phyloP scores from a whole-genome alignment of 2,329 filamentous ascomycete genomes.

The Nannizzia gypsea region DNA sequence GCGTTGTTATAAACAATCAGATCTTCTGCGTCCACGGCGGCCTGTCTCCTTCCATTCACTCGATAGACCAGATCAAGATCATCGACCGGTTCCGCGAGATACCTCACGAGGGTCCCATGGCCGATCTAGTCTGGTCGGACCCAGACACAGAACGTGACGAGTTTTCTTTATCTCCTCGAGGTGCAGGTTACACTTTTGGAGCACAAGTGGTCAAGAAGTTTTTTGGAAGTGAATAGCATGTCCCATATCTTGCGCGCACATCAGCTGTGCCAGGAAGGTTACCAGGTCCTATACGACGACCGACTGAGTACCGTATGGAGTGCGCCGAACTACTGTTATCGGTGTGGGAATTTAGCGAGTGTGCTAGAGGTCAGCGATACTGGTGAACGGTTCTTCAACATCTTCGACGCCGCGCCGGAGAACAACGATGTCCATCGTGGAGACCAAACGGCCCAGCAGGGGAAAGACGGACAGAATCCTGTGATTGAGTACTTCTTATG shows the following conservation, averaged over 20 bases:
- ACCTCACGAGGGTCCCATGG: slow-evolving; percentile 97
- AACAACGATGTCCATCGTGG: slow-evolving; percentile 69
- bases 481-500: slow-evolving; percentile 62
- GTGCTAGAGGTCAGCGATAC: slow-evolving; percentile 91
- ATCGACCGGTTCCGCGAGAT: slow-evolving; percentile 98
- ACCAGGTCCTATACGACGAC: slow-evolving; percentile 93
- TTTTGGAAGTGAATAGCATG: slow-evolving; percentile 92
- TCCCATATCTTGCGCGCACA: slow-evolving; percentile 95
- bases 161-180: slow-evolving; percentile 84
- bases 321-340: slow-evolving; percentile 89
- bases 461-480: slow-evolving; percentile 58
- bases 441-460: slow-evolving; percentile 62
- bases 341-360: slow-evolving; percentile 93
- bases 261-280: slow-evolving; percentile 95
- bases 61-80: slow-evolving; percentile 98
- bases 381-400: slow-evolving; percentile 91
- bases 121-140: slow-evolving; percentile 97
- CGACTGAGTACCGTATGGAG: slow-evolving; percentile 94
- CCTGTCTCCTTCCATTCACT: slow-evolving; percentile 82
- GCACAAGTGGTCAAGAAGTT: slow-evolving; percentile 98
- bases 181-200: slow-evolving; percentile 94
- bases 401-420: slow-evolving; percentile 92
- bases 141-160: slow-evolving; percentile 96
- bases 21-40: slow-evolving; percentile 98
- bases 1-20: slow-evolving; percentile 95